Conservation (phyloP, 495 filamentous ascomycete species). For the Neurospora sp. region DNA sequence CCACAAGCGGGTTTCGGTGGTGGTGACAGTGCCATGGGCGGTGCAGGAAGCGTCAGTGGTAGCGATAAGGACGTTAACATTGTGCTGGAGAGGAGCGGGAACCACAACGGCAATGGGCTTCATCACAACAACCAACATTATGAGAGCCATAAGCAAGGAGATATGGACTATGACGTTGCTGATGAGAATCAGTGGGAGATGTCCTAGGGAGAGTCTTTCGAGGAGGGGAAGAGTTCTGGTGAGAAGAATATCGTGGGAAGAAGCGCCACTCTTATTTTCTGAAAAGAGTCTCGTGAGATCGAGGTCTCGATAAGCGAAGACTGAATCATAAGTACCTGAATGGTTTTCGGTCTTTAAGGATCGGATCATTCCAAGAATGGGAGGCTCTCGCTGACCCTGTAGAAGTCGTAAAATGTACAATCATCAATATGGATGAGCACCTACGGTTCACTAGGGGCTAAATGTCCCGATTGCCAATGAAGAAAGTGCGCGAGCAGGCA, state of each 20-base stretch:
- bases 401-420: neutral
- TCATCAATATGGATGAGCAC: neutral
- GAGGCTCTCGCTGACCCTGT: neutral
- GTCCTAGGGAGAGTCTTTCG: neutral
- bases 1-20: neutral
- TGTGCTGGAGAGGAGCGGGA: conserved; percentile 11
- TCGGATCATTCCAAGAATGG: neutral
- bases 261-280: neutral
- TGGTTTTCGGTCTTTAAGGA: neutral
- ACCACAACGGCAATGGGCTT: neutral
- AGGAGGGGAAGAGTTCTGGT: neutral
- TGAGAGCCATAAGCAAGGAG: conserved; percentile 9
- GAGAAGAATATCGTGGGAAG: neutral
- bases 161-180: conserved; percentile 37
- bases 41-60: conserved; percentile 1
- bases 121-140: conserved; percentile 4
- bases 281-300: neutral
- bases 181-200: conserved; percentile 33
- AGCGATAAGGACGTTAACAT: conserved; percentile 28
- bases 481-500: neutral
- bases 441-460: neutral
- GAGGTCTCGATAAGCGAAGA: neutral
- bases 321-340: neutral
- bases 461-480: neutral
- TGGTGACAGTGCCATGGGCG: conserved; percentile 1